A percentile compares a stretch with the other conserved stretches of the same genome.
Conservation (phyloP, 2,329 filamentous ascomycete genomes). For the Calonectria crousiana region DNA sequence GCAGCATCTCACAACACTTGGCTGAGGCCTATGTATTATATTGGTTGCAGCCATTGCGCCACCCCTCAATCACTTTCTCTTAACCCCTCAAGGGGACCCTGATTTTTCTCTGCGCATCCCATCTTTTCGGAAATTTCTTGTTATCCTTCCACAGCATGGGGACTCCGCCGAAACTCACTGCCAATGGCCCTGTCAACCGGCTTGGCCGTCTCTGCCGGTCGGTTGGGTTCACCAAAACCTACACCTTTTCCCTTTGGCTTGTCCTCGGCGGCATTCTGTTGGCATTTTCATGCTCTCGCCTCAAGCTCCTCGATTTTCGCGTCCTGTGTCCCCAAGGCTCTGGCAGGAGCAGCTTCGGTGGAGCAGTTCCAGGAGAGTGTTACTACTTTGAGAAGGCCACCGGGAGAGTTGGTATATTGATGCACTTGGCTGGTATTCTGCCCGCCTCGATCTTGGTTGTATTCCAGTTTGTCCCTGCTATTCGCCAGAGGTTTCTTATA, state of each 20-base stretch:
- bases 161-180: not conserved
- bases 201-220: constrained; percentile 52
- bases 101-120: not conserved
- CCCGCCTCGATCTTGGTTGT: constrained; percentile 58
- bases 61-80: not conserved
- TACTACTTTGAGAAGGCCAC: constrained; percentile 50
- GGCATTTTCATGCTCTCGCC: constrained; percentile 36
- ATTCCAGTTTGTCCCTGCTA: constrained; percentile 62
- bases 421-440: constrained; percentile 61
- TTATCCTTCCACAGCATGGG: constrained; percentile 11
- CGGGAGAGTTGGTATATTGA: constrained; percentile 53
- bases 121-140: not conserved
- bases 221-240: constrained; percentile 67
- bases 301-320: constrained; percentile 43
- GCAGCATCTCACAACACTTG: not conserved
- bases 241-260: constrained; percentile 69
- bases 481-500: constrained; percentile 61
- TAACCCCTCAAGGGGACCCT: not conserved
- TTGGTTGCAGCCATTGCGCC: not conserved
- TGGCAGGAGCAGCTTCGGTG: constrained; percentile 17
- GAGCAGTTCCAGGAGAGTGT: constrained; percentile 53
- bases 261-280: constrained; percentile 57
- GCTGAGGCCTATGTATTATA: not conserved
- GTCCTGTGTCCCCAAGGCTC: constrained; percentile 46
- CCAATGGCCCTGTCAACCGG: not conserved